Evolutionary conservation across 2,329 filamentous ascomycete species (phyloP).

Genomic region (Pyrenophora graminea): DNA sequence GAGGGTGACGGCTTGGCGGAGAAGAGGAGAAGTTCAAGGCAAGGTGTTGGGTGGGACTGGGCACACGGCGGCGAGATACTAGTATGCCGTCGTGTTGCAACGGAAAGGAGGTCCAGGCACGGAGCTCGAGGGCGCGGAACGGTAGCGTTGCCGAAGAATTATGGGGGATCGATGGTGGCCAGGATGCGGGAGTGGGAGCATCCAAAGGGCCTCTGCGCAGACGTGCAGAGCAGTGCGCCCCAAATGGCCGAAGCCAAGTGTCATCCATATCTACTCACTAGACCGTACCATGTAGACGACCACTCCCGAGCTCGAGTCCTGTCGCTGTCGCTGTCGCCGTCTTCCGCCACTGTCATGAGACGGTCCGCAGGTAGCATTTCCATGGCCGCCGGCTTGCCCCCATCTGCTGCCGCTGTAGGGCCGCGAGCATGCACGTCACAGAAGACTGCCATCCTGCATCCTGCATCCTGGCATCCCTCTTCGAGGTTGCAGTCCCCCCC

Average conservation of each 20-base stretch:
- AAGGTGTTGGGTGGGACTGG: neutral
- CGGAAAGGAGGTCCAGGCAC: conserved; percentile 8
- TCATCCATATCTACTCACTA: conserved; percentile 2
- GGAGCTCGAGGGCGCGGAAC: conserved; percentile 8
- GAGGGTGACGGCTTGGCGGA: conserved; percentile 10
- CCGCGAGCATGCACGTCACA: conserved; percentile 1
- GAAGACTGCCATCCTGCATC: neutral
- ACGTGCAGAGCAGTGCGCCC: neutral
- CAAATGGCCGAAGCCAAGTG: neutral
- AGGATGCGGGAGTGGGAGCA: conserved; percentile 9
- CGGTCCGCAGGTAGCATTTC: neutral
- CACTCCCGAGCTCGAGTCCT: too few species aligned
- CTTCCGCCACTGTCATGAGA: too few species aligned
- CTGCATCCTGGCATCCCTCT: neutral
- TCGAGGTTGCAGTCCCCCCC: conserved; percentile 4
- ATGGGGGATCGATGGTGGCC: conserved; percentile 12
- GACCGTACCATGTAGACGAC: neutral
- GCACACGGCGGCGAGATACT: conserved; percentile 1
- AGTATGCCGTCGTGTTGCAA: conserved; percentile 1
- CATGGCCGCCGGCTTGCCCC: neutral
- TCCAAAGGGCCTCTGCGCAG: conserved; percentile 8
- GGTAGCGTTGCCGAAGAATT: conserved; percentile 18
- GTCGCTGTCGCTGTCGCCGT: neutral
- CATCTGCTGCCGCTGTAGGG: conserved; percentile 8
- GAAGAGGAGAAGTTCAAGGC: neutral